These are phyloP conservation scores for Malassezia sympodialis DNA, from an alignment of 1,284 basidiomycete species.

Conservation along the genomic window DNA sequence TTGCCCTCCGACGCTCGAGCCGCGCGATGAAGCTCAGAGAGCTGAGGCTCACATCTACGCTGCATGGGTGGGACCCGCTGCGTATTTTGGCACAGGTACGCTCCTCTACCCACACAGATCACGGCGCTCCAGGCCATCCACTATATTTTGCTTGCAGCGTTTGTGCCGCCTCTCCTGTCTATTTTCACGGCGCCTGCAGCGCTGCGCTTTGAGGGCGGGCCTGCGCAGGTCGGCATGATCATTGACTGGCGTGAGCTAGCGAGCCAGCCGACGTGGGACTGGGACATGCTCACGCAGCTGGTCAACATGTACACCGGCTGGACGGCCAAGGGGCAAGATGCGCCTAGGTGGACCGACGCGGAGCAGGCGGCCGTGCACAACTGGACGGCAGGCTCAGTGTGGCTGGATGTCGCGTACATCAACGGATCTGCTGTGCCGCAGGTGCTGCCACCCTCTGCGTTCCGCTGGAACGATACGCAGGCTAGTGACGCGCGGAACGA, in stretches of 20 bases:
- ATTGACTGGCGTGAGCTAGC: slow-evolving; percentile 96
- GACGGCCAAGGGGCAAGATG: background rate
- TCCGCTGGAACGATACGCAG: slow-evolving; percentile 9
- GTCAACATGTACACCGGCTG: slow-evolving; percentile 9
- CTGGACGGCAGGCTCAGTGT: slow-evolving; percentile 66
- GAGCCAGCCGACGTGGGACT: slow-evolving; percentile 54
- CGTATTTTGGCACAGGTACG: slow-evolving; percentile 14
- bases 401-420: slow-evolving; percentile 54
- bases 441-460: slow-evolving; percentile 1
- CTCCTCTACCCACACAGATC: background rate
- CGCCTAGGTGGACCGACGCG: slow-evolving; percentile 8
- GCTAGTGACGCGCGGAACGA: background rate
- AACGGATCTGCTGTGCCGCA: background rate
- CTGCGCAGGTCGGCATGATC: slow-evolving; percentile 74
- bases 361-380: slow-evolving; percentile 52
- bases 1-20: background rate
- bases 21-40: slow-evolving; percentile 10
- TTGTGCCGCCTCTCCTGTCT: slow-evolving; percentile 17
- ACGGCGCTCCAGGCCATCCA: slow-evolving; percentile 10
- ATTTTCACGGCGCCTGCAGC: slow-evolving; percentile 51
- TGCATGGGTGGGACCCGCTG: slow-evolving; percentile 18
- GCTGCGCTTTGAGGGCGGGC: slow-evolving; percentile 73
- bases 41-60: slow-evolving; percentile 14
- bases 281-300: slow-evolving; percentile 41
- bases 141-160: slow-evolving; percentile 17